Percentiles rank a stretch among this genome's conserved stretches.
phyloP scores from a whole-genome alignment of 2,329 filamentous ascomycete genomes.

The Arthrinium phaeospermum region DNA sequence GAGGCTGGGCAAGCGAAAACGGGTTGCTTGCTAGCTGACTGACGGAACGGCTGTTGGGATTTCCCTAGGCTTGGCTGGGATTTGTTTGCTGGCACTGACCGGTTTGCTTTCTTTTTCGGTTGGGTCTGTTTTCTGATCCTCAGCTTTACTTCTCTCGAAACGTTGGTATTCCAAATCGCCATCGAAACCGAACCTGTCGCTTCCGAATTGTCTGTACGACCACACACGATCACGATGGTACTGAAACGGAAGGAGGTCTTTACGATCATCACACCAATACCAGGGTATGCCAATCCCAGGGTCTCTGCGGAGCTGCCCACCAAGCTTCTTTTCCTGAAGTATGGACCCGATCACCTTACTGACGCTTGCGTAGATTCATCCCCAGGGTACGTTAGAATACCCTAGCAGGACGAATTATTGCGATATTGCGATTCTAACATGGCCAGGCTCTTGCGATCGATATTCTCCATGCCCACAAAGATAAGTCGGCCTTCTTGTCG shows the following conservation, averaged over 20 bases:
- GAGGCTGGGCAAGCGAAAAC: background rate
- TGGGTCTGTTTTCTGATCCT: background rate
- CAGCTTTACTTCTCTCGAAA: background rate
- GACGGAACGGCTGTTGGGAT: background rate
- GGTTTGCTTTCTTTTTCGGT: background rate
- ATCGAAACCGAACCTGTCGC: background rate
- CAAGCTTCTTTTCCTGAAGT: background rate
- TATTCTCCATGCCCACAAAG: constrained; percentile 72
- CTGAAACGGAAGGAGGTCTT: constrained; percentile 69
- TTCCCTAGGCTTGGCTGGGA: background rate
- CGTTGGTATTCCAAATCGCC: background rate
- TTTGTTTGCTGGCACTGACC: background rate
- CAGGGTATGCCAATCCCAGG: constrained; percentile 40
- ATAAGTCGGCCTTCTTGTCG: background rate
- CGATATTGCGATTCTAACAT: background rate
- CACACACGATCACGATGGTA: constrained; percentile 42
- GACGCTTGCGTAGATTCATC: constrained; percentile 52
- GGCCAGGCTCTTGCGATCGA: constrained; percentile 63
- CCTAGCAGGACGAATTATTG: background rate
- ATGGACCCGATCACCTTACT: constrained; percentile 1
- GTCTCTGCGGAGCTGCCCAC: background rate
- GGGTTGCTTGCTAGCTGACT: background rate
- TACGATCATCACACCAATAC: constrained; percentile 73
- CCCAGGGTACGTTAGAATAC: constrained; percentile 53
- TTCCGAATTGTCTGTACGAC: background rate